Evolutionary conservation across 768 basidiomycete species (phyloP), one percentile per base, ranked within the genome.

Genomic region (Hirschioporus abietinus): DNA sequence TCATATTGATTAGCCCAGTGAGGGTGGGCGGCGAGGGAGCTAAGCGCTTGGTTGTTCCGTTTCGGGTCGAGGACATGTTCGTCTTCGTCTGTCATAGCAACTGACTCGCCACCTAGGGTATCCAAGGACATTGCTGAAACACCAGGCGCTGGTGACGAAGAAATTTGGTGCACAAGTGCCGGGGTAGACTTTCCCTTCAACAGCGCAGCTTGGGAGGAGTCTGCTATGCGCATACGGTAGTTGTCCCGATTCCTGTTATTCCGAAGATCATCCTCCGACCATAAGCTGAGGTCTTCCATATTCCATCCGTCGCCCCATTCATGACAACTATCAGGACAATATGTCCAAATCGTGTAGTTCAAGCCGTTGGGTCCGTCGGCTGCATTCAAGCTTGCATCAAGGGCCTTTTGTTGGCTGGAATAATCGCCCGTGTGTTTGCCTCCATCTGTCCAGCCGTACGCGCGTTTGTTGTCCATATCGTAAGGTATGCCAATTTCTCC

Each of bases 271-370:
- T 95, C 92, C 3, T 76, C 70, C 70, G 89, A 90, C 92, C 92
- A 98, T 17, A 99, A 68, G 69, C 92, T 94, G 67, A 99, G 75
- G 78, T 99, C 96, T 78, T 99, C 96, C 78, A 92, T 86, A 75
- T 98, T 96, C 96, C 96, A 99, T 0, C 89, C 89, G 77, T 99
- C 96, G 17, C 96, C 95, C 93, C 92, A 97, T 73, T 85, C 80
- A 73, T 98, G 93, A 26, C 81, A 82, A 72, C 88, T 89, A 71
- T 96, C 92, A 0, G 91, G 80, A 67, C 90, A 90, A 74, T 96
- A 97, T 35, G 88, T 91, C 95, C 95, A 97, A 9, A 93, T 78
- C 60, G 94, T 95, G 75, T 86, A 96, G 71, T 83, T 93, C 67
- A 96, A 76, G 36, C 76, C 83, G 70, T 93, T 93, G 10, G 77